Conservation (phyloP, 163 green algal species). For the Prototheca wickerhamii region DNA sequence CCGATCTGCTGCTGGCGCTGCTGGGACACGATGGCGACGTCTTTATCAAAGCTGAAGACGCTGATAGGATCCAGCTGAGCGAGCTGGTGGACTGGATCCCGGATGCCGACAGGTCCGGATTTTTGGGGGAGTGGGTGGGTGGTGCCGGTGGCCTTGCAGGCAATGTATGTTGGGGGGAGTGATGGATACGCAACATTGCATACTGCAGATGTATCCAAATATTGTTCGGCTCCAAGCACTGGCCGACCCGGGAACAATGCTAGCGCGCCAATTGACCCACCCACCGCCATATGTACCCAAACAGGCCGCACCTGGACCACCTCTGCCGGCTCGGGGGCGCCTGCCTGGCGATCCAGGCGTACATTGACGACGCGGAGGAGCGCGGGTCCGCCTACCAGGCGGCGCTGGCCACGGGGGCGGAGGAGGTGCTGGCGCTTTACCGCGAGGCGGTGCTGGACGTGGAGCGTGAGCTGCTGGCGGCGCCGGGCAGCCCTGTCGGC, state of each 20-base stretch:
- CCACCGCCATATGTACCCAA: not conserved
- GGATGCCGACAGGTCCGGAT: conserved; percentile 30
- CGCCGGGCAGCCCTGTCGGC: not conserved
- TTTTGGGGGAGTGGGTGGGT: conserved; percentile 2
- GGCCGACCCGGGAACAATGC: too few relatives aligned
- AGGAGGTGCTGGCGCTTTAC: conserved; percentile 75
- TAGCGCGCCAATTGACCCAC: too few relatives aligned
- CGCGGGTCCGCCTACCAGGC: conserved; percentile 30
- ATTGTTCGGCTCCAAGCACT: too few relatives aligned
- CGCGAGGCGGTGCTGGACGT: conserved; percentile 48
- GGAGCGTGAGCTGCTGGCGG: conserved; percentile 42
- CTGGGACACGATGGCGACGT: conserved; percentile 63
- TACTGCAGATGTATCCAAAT: too few relatives aligned
- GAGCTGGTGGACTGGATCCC: conserved; percentile 25
- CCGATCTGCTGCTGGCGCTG: conserved; percentile 71
- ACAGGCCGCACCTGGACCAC: conserved; percentile 51
- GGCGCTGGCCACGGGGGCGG: conserved; percentile 54
- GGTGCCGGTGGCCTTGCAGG: not conserved
- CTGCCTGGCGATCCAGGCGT: conserved; percentile 49
- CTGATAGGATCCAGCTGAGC: conserved; percentile 15
- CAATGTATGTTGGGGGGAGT: too few relatives aligned
- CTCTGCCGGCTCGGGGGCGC: conserved; percentile 58
- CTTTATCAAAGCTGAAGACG: conserved; percentile 35
- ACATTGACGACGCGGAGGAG: conserved; percentile 27
- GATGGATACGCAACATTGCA: too few relatives aligned